These are phyloP conservation scores for Pilasporangium apinafurcum DNA, from an alignment of 352 stramenopile species.

Conservation along the genomic window DNA sequence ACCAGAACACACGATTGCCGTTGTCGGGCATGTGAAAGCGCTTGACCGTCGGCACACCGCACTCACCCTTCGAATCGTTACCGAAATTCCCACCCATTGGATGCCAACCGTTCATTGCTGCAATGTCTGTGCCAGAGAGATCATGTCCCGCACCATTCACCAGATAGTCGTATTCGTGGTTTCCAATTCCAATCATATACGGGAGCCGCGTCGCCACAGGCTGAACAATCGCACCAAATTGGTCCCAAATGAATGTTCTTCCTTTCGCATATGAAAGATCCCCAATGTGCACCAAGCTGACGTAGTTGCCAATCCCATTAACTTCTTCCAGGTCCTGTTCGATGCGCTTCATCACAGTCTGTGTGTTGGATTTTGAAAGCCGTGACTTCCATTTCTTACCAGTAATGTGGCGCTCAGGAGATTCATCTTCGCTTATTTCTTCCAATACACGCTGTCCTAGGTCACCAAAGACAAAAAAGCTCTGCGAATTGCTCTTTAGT, in stretches of 20 bases:
- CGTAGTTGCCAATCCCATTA: conserved; percentile 14
- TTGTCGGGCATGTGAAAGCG: conserved; percentile 48
- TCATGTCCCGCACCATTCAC: conserved; percentile 13
- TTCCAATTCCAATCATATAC: conserved; percentile 44
- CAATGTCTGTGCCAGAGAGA: conserved; percentile 28
- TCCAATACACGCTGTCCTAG: conserved; percentile 13
- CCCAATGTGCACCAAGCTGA: conserved; percentile 64
- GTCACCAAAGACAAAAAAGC: conserved; percentile 25
- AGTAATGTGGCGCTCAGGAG: conserved; percentile 11
- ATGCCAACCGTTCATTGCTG: conserved; percentile 16
- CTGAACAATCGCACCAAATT: conserved; percentile 70
- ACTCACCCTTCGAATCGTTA: conserved; percentile 57
- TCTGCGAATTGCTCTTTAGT: conserved; percentile 9
- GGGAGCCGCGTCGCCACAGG: conserved; percentile 60
- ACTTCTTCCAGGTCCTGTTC: conserved; percentile 17
- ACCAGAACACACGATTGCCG: conserved; percentile 21
- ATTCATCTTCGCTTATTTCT: background rate
- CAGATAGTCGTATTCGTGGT: conserved; percentile 41
- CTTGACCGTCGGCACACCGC: conserved; percentile 46
- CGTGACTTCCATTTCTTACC: conserved; percentile 7
- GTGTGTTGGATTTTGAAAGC: conserved; percentile 1
- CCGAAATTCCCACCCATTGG: conserved; percentile 8
- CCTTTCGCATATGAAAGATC: conserved; percentile 70
- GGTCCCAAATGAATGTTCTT: conserved; percentile 69
- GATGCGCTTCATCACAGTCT: conserved; percentile 36